These are phyloP conservation scores for Westerdykella ornata DNA, from an alignment of 2,329 filamentous ascomycete genomes.

Conservation along the genomic window DNA sequence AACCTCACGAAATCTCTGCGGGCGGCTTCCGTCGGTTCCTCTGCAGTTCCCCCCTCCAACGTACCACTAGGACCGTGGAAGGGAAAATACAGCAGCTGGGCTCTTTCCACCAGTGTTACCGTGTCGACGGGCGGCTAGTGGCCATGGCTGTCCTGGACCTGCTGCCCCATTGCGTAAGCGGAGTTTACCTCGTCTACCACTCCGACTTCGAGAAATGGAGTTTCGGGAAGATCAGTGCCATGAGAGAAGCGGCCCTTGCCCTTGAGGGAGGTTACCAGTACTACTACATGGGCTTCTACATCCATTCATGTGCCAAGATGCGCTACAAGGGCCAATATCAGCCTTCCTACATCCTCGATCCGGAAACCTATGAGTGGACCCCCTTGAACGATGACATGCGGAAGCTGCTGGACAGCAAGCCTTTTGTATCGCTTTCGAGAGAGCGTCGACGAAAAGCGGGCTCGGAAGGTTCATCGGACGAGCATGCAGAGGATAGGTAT, in stretches of 20 bases:
- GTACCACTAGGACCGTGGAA: constrained; percentile 39
- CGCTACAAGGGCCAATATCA: constrained; percentile 74
- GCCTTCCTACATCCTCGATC: constrained; percentile 68
- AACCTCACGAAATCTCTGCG: constrained; percentile 51
- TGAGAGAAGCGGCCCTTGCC: constrained; percentile 66
- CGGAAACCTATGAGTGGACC: constrained; percentile 58
- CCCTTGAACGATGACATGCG: constrained; percentile 50
- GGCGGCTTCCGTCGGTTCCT: constrained; percentile 64
- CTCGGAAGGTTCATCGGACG: constrained; percentile 9
- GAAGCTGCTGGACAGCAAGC: constrained; percentile 48
- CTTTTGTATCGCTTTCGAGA: constrained; percentile 46
- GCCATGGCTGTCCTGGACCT: constrained; percentile 73
- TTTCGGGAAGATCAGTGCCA: constrained; percentile 68
- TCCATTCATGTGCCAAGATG: constrained; percentile 77
- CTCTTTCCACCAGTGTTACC: constrained; percentile 76
- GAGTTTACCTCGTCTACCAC: constrained; percentile 78
- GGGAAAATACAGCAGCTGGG: constrained; percentile 56
- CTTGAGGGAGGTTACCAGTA: constrained; percentile 62
- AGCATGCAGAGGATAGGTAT: constrained; percentile 7
- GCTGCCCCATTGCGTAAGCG: constrained; percentile 68
- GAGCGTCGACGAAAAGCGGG: constrained; percentile 19
- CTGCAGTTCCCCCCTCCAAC: constrained; percentile 60
- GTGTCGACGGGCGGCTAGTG: constrained; percentile 67
- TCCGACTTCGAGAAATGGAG: constrained; percentile 62
- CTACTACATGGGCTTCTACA: constrained; percentile 83